Evolutionary conservation across 306 rosid genomes (phyloP), one percentile per base, ranked within the genome.

Genomic region (Glycine tomentella): DNA sequence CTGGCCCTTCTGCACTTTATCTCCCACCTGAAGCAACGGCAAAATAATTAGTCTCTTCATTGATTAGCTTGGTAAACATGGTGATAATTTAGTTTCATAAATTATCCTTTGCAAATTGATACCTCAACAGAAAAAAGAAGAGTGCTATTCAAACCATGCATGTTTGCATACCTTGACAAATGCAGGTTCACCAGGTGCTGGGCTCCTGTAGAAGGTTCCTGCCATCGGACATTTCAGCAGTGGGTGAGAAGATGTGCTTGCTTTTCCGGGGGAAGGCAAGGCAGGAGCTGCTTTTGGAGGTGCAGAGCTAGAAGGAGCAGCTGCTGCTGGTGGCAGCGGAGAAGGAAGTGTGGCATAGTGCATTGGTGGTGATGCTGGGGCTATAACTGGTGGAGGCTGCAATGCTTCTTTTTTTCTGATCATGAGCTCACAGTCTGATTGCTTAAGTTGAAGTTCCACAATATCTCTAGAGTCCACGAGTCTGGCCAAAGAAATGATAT

Each of bases 401-500:
- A 95, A 17, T 36, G 99, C 99, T 86, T 89, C 97, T 77, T 83
- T 90, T 79, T 95, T 95, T 72, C 99, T 88, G 78, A 95, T 88
- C 74, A 72, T 4, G 66, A 95, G 76, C 77, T 95, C 99, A 61
- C 90, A 90, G 70, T 90, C 94, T n/a, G 79, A 80, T 82, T 95
- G 99, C 89, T 93, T 95, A 56, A 95, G 87, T 74, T 90, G 85
- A 67, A 95, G 87, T 84, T 95, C 99, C 85, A 87, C 84, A 63
- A 95, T 93, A 82, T 95, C 99, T 90, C 99, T 89, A 4, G 99
- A 95, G 86, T 95, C 99, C 82, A 95, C 97, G 36, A 93, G 91
- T 80, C 99, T 95, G 85, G 71, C 74, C 83, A 88, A 33, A 74
- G 77, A 79, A 86, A 78, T 62, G 63, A 70, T 48, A 66, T 17